Evolutionary conservation across 805 yeast genomes (phyloP), one percentile per base, ranked within the genome.

Genomic region (Cyberlindnera galapagoensis): DNA sequence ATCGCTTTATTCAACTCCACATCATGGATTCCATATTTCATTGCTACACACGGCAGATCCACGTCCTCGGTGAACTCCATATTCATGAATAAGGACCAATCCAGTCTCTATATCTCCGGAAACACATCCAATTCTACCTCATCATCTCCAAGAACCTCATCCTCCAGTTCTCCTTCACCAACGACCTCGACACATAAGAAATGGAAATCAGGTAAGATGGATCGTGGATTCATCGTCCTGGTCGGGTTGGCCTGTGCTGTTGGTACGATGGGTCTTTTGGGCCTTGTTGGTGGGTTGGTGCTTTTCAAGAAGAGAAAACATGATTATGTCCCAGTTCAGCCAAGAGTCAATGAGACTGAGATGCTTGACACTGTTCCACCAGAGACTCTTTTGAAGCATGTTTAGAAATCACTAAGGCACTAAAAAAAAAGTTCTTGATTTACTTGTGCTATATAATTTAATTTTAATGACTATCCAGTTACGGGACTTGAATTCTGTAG

Each of bases 221-320:
- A 54, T 19, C 55, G 72, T 14, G 88, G 92, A 0, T 78, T 69
- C 45, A 77, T 81, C 18, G 86, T 79, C 4, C 67, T 83, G 18
- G 70, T 81, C 26, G 74, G 82, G 0, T 63, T 79, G 25, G 92
- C 87, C 0, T 60, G 78, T 34, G 75, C 90, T 0, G 44, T 82
- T 20, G 84, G 64, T 13, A 65, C 71, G 1, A 52, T 66, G 24
- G 50, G 59, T 28, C 54, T 53, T 13, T 46, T 59, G 34, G 81
- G 67, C 35, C 54, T 61, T 18, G 41, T 62, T 5, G 67, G 67
- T 21, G 63, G 54, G 6, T 43, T 48, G 28, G 54, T 57, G 29
- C 54, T 55, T 33, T 60, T 57, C 46, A 61, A 54, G 32, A 57
- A 57, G 31, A 54, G 63, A 24, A 52, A 59, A 7, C 66, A 65